These are phyloP conservation scores for Suillus ampliporus DNA, from an alignment of 768 basidiomycete genomes.

Conservation along the genomic window DNA sequence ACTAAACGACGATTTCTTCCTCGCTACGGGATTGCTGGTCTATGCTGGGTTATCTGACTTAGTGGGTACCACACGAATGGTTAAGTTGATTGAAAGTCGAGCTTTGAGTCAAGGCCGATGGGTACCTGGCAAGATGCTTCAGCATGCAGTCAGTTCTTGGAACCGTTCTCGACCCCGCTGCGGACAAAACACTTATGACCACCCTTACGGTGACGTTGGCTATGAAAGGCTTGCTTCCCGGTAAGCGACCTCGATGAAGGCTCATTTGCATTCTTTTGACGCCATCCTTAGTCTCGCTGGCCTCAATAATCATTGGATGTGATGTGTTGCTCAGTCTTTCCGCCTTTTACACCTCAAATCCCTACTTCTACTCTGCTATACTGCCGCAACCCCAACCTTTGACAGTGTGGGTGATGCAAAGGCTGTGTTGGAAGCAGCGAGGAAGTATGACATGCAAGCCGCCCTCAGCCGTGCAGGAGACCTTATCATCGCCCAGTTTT, in stretches of 20 bases:
- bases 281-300: slow-evolving; percentile 72
- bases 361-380: slow-evolving; percentile 32
- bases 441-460: slow-evolving; percentile 35
- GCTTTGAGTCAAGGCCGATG: slow-evolving; percentile 71
- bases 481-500: slow-evolving; percentile 17
- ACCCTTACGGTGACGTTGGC: slow-evolving; percentile 88
- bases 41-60: slow-evolving; percentile 94
- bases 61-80: slow-evolving; percentile 53
- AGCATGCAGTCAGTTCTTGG: slow-evolving; percentile 93
- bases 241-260: slow-evolving; percentile 48
- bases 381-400: slow-evolving; percentile 27
- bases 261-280: neutral
- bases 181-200: slow-evolving; percentile 95
- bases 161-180: slow-evolving; percentile 94
- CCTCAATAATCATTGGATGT: slow-evolving; percentile 85
- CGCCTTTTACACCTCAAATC: slow-evolving; percentile 75
- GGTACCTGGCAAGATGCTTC: slow-evolving; percentile 85
- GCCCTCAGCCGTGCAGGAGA: slow-evolving; percentile 22
- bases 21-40: slow-evolving; percentile 83
- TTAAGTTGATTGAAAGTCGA: slow-evolving; percentile 13
- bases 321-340: slow-evolving; percentile 86
- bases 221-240: slow-evolving; percentile 80
- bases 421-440: slow-evolving; percentile 24
- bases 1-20: slow-evolving; percentile 74
- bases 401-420: slow-evolving; percentile 25